Conservation (phyloP, 345 rosid genomes). For the Euphorbia peplus region DNA sequence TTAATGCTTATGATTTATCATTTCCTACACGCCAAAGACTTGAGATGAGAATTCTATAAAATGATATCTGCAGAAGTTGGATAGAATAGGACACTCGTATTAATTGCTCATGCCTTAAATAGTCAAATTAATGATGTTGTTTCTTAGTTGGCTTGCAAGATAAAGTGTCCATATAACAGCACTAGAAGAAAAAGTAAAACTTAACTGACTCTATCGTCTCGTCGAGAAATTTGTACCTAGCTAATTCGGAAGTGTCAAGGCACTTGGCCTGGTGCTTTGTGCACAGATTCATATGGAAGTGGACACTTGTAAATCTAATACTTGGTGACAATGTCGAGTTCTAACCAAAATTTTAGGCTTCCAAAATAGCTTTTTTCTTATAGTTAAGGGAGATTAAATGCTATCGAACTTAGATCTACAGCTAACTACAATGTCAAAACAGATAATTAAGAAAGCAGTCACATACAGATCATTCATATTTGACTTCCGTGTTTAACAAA, state of each 20-base stretch:
- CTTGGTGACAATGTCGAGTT: not conserved
- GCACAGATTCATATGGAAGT: not conserved
- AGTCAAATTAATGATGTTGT: slow-evolving; percentile 2
- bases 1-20: slow-evolving; percentile 2
- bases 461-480: not conserved
- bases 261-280: too few relatives aligned
- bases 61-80: not conserved
- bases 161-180: too few relatives aligned
- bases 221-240: too few relatives aligned
- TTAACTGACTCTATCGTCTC: too few relatives aligned
- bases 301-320: not conserved
- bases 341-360: not conserved
- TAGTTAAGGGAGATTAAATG: not conserved
- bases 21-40: not conserved
- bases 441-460: not conserved
- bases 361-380: not conserved
- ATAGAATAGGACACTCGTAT: not conserved
- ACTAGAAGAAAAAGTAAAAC: too few relatives aligned
- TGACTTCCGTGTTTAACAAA: not conserved
- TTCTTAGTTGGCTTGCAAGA: too few relatives aligned
- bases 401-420: not conserved
- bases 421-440: not conserved
- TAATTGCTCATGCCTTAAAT: slow-evolving; percentile 1
- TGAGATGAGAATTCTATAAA: not conserved
- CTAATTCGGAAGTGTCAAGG: too few relatives aligned